phyloP scores from a whole-genome alignment of 2,329 filamentous ascomycete species.

The Thelonectria discophora region DNA sequence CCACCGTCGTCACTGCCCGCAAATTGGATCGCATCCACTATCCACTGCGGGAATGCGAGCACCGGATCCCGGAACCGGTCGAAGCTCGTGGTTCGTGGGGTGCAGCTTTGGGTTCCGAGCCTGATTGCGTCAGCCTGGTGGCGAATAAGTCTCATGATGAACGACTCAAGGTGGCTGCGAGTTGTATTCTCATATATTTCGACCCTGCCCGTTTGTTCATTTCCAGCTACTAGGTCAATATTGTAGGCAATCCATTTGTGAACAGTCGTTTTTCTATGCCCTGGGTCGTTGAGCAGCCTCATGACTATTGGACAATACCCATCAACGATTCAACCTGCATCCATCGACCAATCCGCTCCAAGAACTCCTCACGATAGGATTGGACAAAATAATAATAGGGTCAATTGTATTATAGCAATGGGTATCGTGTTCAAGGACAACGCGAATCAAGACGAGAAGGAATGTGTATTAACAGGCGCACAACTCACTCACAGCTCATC shows the following conservation, averaged over 20 bases:
- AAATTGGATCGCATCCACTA: not conserved
- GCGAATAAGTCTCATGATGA: not conserved
- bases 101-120: not conserved
- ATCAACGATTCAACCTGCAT: too few species aligned
- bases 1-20: not conserved
- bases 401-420: not conserved
- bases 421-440: not conserved
- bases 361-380: too few species aligned
- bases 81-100: not conserved
- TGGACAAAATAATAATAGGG: too few species aligned
- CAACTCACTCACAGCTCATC: not conserved
- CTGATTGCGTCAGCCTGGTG: not conserved
- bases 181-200: too few species aligned
- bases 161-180: not conserved
- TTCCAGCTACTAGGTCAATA: too few species aligned
- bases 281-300: too few species aligned
- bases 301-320: too few species aligned
- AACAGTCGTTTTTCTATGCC: too few species aligned
- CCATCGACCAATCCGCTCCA: too few species aligned
- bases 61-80: conserved; percentile 3
- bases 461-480: not conserved
- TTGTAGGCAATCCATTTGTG: too few species aligned
- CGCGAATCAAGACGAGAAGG: not conserved
- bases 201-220: too few species aligned
- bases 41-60: not conserved